Percentiles rank a stretch among this genome's conserved stretches.
These are phyloP conservation scores for Tulasnella sp. DNA, from an alignment of 768 basidiomycete species.

Conservation along the genomic window DNA sequence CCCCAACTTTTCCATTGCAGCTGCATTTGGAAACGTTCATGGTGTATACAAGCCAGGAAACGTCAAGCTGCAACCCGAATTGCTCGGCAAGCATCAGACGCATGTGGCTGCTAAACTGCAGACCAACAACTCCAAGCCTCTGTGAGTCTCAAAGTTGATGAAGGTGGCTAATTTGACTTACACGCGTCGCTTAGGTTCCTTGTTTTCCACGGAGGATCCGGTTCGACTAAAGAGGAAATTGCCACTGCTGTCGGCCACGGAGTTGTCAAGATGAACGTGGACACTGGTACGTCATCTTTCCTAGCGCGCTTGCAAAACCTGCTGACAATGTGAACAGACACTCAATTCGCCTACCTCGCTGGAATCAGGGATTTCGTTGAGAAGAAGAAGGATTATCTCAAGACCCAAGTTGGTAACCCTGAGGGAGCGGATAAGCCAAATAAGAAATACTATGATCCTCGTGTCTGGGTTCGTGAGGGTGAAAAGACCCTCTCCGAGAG, in stretches of 20 bases:
- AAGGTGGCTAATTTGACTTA: too few relatives aligned
- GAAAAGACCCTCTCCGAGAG: conserved; percentile 82
- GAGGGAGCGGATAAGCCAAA: conserved; percentile 95
- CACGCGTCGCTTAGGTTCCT: conserved; percentile 56
- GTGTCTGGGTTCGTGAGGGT: conserved; percentile 97
- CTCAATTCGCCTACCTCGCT: conserved; percentile 78
- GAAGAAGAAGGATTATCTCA: conserved; percentile 78
- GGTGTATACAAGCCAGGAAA: conserved; percentile 99
- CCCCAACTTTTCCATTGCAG: conserved; percentile 94
- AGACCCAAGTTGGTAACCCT: conserved; percentile 90
- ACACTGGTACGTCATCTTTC: conserved; percentile 57
- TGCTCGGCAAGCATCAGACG: conserved; percentile 82
- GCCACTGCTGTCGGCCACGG: conserved; percentile 78
- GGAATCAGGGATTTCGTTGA: conserved; percentile 82
- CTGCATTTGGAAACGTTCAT: conserved; percentile 97
- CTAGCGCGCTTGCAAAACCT: not conserved
- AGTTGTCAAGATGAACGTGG: conserved; percentile 99
- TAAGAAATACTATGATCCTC: conserved; percentile 98
- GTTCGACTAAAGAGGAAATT: conserved; percentile 94
- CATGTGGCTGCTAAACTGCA: conserved; percentile 57
- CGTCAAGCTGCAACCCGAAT: conserved; percentile 81
- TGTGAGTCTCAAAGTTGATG: conserved; percentile 53
- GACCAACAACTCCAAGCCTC: conserved; percentile 52
- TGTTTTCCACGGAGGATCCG: conserved; percentile 99
- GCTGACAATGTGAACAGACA: conserved; percentile 35